Conservation (phyloP, 805 yeast species). For the Metschnikowia peoriensis region DNA sequence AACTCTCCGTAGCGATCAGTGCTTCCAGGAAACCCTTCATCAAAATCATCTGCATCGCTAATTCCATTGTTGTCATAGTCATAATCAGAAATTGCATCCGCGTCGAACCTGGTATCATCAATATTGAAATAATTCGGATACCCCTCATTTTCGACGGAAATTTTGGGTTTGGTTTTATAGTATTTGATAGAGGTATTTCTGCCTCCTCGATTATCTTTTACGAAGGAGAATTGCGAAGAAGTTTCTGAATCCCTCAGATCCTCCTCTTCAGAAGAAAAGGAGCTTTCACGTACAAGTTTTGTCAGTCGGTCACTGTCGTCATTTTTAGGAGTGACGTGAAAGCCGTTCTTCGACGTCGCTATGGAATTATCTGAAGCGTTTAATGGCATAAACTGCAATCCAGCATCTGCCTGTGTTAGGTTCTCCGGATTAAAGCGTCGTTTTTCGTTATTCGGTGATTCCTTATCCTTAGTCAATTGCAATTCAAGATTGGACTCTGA, state of each 20-base stretch:
- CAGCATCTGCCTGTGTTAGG: neutral
- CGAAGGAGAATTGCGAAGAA: slow-evolving; percentile 50
- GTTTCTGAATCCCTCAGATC: slow-evolving; percentile 16
- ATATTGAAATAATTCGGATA: slow-evolving; percentile 24
- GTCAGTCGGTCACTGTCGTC: neutral
- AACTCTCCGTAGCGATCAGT: slow-evolving; percentile 19
- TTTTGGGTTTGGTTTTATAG: slow-evolving; percentile 35
- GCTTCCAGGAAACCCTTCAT: slow-evolving; percentile 15
- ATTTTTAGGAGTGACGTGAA: neutral
- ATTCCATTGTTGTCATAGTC: slow-evolving; percentile 45
- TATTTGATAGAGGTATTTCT: slow-evolving; percentile 54
- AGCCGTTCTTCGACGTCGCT: slow-evolving; percentile 1
- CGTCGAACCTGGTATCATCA: slow-evolving; percentile 33
- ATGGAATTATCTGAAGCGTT: slow-evolving; percentile 2
- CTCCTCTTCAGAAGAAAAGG: slow-evolving; percentile 4
- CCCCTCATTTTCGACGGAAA: neutral
- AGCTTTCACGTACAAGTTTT: neutral
- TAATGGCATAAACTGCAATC: neutral
- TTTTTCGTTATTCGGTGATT: neutral
- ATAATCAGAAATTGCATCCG: slow-evolving; percentile 33
- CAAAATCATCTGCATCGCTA: slow-evolving; percentile 25
- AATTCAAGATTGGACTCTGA: neutral
- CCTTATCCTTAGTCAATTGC: neutral
- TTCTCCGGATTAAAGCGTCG: neutral
- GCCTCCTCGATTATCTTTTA: slow-evolving; percentile 43